Percentiles rank a stretch among this genome's conserved stretches.
Evolutionary conservation across 331 rosid genomes (phyloP).

Genomic region (Malus hybrid): DNA sequence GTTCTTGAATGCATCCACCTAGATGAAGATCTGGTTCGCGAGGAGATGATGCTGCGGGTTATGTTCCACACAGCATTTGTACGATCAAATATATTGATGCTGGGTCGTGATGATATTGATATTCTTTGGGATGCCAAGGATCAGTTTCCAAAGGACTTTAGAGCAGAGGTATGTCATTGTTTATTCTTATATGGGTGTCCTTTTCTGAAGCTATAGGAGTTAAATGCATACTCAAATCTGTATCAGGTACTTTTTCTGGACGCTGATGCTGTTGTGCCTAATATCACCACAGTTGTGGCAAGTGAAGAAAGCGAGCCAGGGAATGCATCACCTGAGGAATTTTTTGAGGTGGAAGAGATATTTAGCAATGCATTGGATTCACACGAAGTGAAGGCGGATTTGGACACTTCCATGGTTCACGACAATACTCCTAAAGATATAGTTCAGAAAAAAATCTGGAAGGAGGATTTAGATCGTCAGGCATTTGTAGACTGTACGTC

Average conservation of each 20-base stretch:
- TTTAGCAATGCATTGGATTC: slow-evolving; percentile 77
- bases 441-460: slow-evolving; percentile 54
- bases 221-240: slow-evolving; percentile 66
- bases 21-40: slow-evolving; percentile 55
- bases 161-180: slow-evolving; percentile 74
- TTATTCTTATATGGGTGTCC: slow-evolving; percentile 21
- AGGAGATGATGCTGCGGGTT: slow-evolving; percentile 78
- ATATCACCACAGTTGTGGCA: slow-evolving; percentile 56
- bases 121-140: slow-evolving; percentile 20
- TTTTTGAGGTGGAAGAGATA: slow-evolving; percentile 93
- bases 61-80: slow-evolving; percentile 97
- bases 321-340: slow-evolving; percentile 83
- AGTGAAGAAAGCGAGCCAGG: slow-evolving; percentile 68
- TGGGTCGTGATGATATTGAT: slow-evolving; percentile 82
- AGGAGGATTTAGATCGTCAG: slow-evolving; percentile 66
- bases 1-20: slow-evolving; percentile 87
- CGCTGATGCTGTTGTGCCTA: slow-evolving; percentile 83
- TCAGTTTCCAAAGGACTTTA: slow-evolving; percentile 77
- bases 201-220: slow-evolving; percentile 43
- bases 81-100: slow-evolving; percentile 67
- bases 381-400: slow-evolving; percentile 63
- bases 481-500: slow-evolving; percentile 65
- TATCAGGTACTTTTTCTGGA: slow-evolving; percentile 95
- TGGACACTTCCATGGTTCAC: slow-evolving; percentile 35
- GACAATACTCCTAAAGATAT: slow-evolving; percentile 25